Evolutionary conservation across 257 asterid species (phyloP), one percentile per base, ranked within the genome.

Genomic region (Lithospermum erythrorhizon): DNA sequence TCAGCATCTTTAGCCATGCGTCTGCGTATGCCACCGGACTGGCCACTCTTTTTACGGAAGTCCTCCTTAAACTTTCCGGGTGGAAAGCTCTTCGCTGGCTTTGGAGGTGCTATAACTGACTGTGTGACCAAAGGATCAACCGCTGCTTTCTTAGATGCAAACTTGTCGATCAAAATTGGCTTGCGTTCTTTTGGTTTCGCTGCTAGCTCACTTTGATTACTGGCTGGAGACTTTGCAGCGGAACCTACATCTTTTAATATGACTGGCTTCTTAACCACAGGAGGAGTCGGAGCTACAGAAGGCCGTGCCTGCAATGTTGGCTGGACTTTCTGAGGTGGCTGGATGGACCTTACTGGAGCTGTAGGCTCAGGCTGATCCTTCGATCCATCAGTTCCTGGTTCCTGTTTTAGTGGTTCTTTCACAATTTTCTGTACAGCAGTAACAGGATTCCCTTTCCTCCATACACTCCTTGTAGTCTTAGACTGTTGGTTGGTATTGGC

Each of bases 381-480:
- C 65, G 65, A 75, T 61, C 61, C 80, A 68, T 72, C 80, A 64
- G 63, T 71, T 64, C 58, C 66, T 58, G 81, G 71, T 63, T 73
- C 82, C 59, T 73, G 79, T 69, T 64, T 85, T 30, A 65, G 75
- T 22, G 76, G 77, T 61, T 80, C 89, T 75, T 67, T 82, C 45
- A 83, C 90, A 61, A 79, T 73, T 61, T 78, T 90, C 70, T 75
- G 83, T 53, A 81, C 85, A 65, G 71, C 19, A 19, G 94, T 58
- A 53, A 93, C 88, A 0, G 97, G 97, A 79, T 84, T 86, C 65
- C 99, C 99, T 74, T 93, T 93, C 41, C 95, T 82, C 99, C 99
- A 93, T 15, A 93, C 95, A 51, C 97, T 89, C 83, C 86, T 93
- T 55, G 68, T 53, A 21, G 87, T 75, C 75, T 77, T 88, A 45